These are phyloP conservation scores for Babesia bigemina DNA, from an alignment of 169 alveolate genomes.

Conservation along the genomic window DNA sequence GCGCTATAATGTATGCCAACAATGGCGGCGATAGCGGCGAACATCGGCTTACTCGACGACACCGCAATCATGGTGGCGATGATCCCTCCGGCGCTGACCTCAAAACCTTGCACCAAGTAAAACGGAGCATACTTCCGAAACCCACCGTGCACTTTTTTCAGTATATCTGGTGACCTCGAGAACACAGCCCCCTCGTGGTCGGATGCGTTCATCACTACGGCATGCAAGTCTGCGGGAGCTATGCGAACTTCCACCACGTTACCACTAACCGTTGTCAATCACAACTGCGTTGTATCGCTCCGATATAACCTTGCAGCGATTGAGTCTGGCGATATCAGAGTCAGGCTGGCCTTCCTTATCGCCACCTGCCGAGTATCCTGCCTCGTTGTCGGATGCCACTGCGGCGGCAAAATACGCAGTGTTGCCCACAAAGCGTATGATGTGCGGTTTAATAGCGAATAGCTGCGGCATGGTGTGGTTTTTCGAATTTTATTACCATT, in stretches of 20 bases:
- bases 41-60: constrained; percentile 36
- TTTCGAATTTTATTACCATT: not conserved
- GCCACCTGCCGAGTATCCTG: not conserved
- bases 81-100: constrained; percentile 47
- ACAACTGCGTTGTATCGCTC: constrained; percentile 40
- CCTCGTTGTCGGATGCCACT: constrained; percentile 12
- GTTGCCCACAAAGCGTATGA: constrained; percentile 12
- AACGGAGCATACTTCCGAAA: not conserved
- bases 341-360: not conserved
- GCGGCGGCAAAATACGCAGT: not conserved
- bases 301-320: constrained; percentile 23
- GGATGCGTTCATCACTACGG: constrained; percentile 26
- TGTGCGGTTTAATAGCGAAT: not conserved
- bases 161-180: constrained; percentile 37
- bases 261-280: constrained; percentile 9
- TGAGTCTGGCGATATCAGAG: not conserved
- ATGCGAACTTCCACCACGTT: no score
- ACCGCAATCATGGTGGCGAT: constrained; percentile 48
- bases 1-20: constrained; percentile 53
- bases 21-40: constrained; percentile 23
- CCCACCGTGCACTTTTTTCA: constrained; percentile 55
- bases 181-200: constrained; percentile 51
- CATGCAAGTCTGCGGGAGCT: constrained; percentile 12
- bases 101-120: constrained; percentile 11
- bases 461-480: constrained; percentile 2